Evolutionary conservation across 2,329 filamentous ascomycete species (phyloP), one percentile per base, ranked within the genome.

Genomic region (Aspergillaceae sp.): DNA sequence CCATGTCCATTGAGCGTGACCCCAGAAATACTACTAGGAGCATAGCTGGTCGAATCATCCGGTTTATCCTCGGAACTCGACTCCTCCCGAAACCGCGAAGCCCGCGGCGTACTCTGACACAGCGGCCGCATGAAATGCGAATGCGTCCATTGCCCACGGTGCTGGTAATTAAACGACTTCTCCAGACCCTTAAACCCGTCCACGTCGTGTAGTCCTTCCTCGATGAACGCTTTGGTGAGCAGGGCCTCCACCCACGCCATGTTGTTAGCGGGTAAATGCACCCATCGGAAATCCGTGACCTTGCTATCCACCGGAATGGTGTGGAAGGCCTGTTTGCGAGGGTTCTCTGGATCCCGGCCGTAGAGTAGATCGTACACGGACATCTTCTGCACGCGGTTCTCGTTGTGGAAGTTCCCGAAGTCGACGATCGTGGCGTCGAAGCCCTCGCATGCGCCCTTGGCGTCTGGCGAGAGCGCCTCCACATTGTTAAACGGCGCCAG

Each of bases 151-250:
- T 74, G 72, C 0, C 79, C 80, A 0, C 77, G 71, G 57, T 83
- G 79, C 49, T 82, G 77, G 51, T 82, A 78, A 38, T 74, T 75
- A 50, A 83, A 81, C 3, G 76, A 79, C 49, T 75, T 74, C 53
- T 80, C 78, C 2, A 84, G 58, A 0, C 78, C 76, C 54, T 82
- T 83, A 64, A 82, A 83, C 1, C 76, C 75, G 55, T 82, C 77
- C 1, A 82, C 74, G 56, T 83, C 80, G n/a, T 73, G 72, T 10
- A 75, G 74, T 0, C 78, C 78, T 34, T 78, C 76, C 58, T 84
- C 80, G 32, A 83, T 77, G 52, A 83, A 83, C 5, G 73, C 74
- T 52, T 83, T 83, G 1, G 79, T 78, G n/a, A 83, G 63, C 1
- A 84, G 65, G 0, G 78, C 74, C 60, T 83, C 79, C 4, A 79